Conservation (phyloP, 208 protist species). For the Acanthamoeba quina region DNA sequence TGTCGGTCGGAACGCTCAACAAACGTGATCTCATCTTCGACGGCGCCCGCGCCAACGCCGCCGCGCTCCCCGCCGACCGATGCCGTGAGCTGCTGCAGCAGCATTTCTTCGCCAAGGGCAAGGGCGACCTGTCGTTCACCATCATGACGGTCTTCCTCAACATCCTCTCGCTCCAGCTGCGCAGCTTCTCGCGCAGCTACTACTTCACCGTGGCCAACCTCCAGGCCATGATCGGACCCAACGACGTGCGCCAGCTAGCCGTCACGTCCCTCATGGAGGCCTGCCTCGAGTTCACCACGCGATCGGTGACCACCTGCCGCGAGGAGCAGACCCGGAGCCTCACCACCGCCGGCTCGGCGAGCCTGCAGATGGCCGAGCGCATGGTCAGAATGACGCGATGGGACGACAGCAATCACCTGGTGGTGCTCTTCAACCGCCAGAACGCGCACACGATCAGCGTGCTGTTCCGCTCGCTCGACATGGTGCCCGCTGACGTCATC, state of each 20-base stretch:
- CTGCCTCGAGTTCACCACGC: background rate
- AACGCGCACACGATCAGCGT: conserved; percentile 6
- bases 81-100: background rate
- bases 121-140: background rate
- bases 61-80: background rate
- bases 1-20: background rate
- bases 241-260: background rate
- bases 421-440: conserved; percentile 13
- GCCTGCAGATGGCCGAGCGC: conserved; percentile 5
- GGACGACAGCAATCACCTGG: background rate
- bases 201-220: background rate
- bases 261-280: conserved; percentile 42
- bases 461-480: background rate
- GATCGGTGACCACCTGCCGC: conserved; percentile 8
- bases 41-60: background rate
- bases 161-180: conserved; percentile 1
- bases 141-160: conserved; percentile 48
- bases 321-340: conserved; percentile 8
- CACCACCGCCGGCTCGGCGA: background rate
- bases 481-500: conserved; percentile 12
- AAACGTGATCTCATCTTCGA: conserved; percentile 6
- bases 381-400: conserved; percentile 1
- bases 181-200: background rate
- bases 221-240: background rate
- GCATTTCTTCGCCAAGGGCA: conserved; percentile 19